phyloP scores from a whole-genome alignment of 129 eudicot genomes.

The Smallanthus sonchifolius region DNA sequence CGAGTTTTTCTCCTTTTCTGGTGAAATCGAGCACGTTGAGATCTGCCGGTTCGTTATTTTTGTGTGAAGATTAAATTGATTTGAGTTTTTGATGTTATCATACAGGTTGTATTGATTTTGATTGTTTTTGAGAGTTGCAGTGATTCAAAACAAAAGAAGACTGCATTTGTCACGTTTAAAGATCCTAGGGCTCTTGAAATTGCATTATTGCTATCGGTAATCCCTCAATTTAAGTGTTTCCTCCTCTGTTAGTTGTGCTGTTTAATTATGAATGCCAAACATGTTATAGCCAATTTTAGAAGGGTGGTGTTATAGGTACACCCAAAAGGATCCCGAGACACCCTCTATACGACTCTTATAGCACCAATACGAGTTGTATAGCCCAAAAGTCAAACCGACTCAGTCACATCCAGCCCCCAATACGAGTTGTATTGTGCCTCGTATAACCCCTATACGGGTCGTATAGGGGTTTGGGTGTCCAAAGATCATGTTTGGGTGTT shows the following conservation, averaged over 20 bases:
- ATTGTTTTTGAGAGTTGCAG: slow-evolving; percentile 35
- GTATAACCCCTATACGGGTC: no score
- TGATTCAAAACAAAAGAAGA: slow-evolving; percentile 54
- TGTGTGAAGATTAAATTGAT: neutral
- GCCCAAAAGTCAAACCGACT: no score
- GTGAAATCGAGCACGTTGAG: slow-evolving; percentile 85
- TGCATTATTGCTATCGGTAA: slow-evolving; percentile 86
- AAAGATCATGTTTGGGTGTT: no score
- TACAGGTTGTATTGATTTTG: slow-evolving; percentile 3
- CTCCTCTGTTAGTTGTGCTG: neutral
- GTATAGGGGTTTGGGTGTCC: no score
- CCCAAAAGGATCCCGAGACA: no score
- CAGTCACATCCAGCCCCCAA: no score
- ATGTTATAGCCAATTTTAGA: neutral
- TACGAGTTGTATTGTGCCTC: no score
- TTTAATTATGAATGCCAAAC: neutral
- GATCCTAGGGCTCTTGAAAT: slow-evolving; percentile 93
- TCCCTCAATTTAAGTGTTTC: neutral
- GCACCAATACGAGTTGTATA: no score
- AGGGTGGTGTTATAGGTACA: no score
- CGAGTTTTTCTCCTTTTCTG: slow-evolving; percentile 95
- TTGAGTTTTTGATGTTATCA: neutral
- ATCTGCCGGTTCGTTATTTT: slow-evolving; percentile 55
- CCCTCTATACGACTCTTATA: no score
- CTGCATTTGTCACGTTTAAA: slow-evolving; percentile 88